Evolutionary conservation across 257 asterid genomes (phyloP).

Genomic region (Fraxinus cuspidata): DNA sequence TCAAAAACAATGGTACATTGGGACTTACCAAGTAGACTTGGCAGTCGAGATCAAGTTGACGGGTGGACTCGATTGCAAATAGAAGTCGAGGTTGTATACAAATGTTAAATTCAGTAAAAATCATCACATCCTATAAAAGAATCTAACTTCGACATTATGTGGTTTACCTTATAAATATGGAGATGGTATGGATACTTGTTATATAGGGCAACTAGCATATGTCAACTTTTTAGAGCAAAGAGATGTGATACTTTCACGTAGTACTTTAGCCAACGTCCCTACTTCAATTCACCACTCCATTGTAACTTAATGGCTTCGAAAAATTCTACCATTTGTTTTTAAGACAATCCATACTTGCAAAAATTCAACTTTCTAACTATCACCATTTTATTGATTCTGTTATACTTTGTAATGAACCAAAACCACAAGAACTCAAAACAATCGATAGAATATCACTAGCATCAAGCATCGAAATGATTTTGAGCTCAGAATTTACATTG

Average conservation of each 20-base stretch:
- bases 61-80: too few relatives aligned
- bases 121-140: background rate
- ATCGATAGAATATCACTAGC: too few relatives aligned
- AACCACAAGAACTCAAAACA: too few relatives aligned
- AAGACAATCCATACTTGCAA: background rate
- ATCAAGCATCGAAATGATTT: too few relatives aligned
- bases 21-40: background rate
- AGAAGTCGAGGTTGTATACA: background rate
- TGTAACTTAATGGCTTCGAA: background rate
- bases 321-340: background rate
- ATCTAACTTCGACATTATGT: background rate
- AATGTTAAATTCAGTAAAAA: too few relatives aligned
- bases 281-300: background rate
- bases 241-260: background rate
- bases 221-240: background rate
- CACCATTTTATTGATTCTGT: background rate
- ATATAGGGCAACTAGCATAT: too few relatives aligned
- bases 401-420: too few relatives aligned
- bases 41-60: background rate
- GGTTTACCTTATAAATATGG: too few relatives aligned
- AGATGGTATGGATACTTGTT: too few relatives aligned
- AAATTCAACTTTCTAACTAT: background rate
- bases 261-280: background rate
- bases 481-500: too few relatives aligned
- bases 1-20: background rate